Base-by-base conservation (phyloP, 1,284 basidiomycete species). In the Melanopsichium pennsylvanicum region DNA sequence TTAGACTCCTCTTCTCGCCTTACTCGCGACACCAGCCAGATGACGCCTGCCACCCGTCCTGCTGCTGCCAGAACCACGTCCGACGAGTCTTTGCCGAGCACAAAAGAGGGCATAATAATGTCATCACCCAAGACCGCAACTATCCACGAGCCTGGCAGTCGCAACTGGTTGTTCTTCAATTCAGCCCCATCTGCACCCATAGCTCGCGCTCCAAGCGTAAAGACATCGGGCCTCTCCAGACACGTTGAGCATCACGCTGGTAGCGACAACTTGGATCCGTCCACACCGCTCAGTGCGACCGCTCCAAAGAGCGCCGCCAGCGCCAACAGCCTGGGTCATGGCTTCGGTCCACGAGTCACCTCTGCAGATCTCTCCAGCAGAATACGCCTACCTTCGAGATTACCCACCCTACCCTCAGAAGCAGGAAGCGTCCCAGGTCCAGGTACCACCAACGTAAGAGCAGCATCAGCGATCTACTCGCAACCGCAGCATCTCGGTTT, bases 141-240 rank as follows among this genome's bases (percentile, higher is more conserved):
- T 9, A 23, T 25, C 27, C 25, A 12, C 7, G 52, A 56, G 4
- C 23, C 23, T 4, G 54, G 44, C 22, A 71, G 67, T 29, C 70
- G 67, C 40, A 78, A 75, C 9, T 62, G 62, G 46, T 71, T 68
- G 35, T 75, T 78, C 51, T 78, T 78, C 54, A 68, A 63, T 44
- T 56, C 67, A 11, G 34, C 34, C 1, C 13, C 63, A 0, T 48
- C 48, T 15, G 54, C 67, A 3, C 18, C 46, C 7, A n/a, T 58
- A 6, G 43, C 67, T 2, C 50, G 67, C 7, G 54, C 61, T n/a
- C 58, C 70, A 0, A 72, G 50, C 52, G 56, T 58, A 45, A 61
- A 59, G 51, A 45, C 70, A 11, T 18, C 58, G 8, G 41, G 43
- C 15, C 4, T 45, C 12, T 19, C 51, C 0, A 35, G 33, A 22